Percentiles rank a stretch among this genome's conserved stretches.
phyloP scores from a whole-genome alignment of 208 protist species.

The Vickermania ingenoplastis region DNA sequence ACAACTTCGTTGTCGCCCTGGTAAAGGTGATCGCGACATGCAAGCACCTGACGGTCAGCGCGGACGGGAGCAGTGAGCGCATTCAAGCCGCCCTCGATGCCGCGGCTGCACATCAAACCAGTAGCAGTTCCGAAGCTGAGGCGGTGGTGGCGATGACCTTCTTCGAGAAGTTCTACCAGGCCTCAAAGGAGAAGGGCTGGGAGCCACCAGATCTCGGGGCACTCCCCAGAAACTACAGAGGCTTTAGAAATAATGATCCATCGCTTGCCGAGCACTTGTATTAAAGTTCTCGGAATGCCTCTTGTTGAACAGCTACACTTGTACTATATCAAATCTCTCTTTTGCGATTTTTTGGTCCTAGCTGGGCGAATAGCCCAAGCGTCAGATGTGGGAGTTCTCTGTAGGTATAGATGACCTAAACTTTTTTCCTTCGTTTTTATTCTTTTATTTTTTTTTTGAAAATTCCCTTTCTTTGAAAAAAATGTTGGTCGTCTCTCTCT shows the following conservation, averaged over 20 bases:
- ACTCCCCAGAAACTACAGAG: constrained; percentile 37
- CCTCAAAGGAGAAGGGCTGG: constrained; percentile 9
- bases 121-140: background rate
- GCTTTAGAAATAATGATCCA: constrained; percentile 67
- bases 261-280: constrained; percentile 11
- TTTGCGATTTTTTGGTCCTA: no score
- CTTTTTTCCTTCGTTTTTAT: no score
- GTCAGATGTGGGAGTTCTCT: no score
- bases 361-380: no score
- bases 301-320: no score
- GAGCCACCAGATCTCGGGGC: constrained; percentile 8
- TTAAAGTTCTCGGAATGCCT: background rate
- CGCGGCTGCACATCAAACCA: constrained; percentile 13
- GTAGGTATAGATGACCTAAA: no score
- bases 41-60: constrained; percentile 35
- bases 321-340: no score
- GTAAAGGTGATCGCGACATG: constrained; percentile 28
- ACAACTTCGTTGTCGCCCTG: constrained; percentile 27
- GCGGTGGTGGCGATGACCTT: constrained; percentile 12
- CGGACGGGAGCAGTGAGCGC: constrained; percentile 21
- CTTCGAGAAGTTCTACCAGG: constrained; percentile 15
- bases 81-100: constrained; percentile 6
- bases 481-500: no score
- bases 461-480: no score
- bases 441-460: no score